phyloP scores from a whole-genome alignment of 257 asterid species.

The Solanum chiquidenum region DNA sequence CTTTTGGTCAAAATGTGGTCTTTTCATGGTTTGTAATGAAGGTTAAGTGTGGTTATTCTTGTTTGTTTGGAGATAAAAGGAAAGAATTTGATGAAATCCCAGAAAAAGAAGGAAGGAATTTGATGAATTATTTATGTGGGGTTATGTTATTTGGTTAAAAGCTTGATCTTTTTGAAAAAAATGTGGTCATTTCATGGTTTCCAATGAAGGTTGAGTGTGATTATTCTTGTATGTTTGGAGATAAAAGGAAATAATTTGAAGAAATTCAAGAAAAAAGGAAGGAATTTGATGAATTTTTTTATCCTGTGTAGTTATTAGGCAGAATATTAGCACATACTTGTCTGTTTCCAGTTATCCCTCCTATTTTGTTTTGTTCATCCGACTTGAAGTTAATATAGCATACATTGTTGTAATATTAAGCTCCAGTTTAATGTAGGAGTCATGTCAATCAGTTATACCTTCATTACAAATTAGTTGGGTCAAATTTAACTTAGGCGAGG shows the following conservation, averaged over 20 bases:
- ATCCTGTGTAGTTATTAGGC: neutral
- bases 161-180: neutral
- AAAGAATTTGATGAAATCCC: neutral
- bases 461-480: neutral
- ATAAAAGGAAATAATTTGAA: too few species aligned
- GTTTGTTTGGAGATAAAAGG: neutral
- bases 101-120: neutral
- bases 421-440: neutral
- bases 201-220: too few species aligned
- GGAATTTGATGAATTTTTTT: neutral
- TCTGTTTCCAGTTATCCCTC: neutral
- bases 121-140: neutral
- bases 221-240: too few species aligned
- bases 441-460: neutral
- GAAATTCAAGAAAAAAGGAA: neutral
- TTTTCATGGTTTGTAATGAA: neutral
- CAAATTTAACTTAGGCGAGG: neutral
- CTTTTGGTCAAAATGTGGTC: neutral
- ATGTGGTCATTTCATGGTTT: too few species aligned
- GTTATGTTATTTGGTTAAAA: neutral
- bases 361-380: neutral
- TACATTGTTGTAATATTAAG: neutral
- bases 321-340: neutral
- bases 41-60: neutral
- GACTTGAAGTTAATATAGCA: neutral